phyloP scores from a whole-genome alignment of 2,329 filamentous ascomycete species.

The Beauveria australis region DNA sequence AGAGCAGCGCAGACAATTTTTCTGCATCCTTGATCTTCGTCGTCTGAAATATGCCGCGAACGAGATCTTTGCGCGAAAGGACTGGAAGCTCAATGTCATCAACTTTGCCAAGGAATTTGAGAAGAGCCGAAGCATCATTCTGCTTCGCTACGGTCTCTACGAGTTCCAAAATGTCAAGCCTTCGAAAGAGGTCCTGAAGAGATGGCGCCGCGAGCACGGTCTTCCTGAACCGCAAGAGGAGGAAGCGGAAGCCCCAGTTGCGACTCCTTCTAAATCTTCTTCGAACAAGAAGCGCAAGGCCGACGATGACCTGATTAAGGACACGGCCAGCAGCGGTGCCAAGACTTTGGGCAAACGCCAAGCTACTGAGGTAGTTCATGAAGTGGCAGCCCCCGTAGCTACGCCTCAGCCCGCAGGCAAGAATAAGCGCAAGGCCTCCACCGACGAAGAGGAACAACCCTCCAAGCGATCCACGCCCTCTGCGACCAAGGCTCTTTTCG shows the following conservation, averaged over 20 bases:
- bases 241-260: conserved; percentile 22
- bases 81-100: conserved; percentile 54
- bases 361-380: conserved; percentile 30
- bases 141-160: conserved; percentile 53
- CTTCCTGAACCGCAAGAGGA: conserved; percentile 44
- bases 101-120: conserved; percentile 59
- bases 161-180: conserved; percentile 56
- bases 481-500: conserved; percentile 47
- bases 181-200: conserved; percentile 47
- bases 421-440: conserved; percentile 46
- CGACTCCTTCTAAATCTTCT: conserved; percentile 25
- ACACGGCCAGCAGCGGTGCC: conserved; percentile 26
- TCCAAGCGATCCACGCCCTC: conserved; percentile 43
- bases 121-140: conserved; percentile 53
- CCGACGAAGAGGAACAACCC: conserved; percentile 40
- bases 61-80: conserved; percentile 52
- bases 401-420: conserved; percentile 29
- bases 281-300: conserved; percentile 49
- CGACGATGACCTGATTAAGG: conserved; percentile 38
- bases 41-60: conserved; percentile 54
- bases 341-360: conserved; percentile 42
- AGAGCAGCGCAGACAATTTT: conserved; percentile 52
- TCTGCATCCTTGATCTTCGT: conserved; percentile 54
- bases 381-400: conserved; percentile 21
- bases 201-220: conserved; percentile 49